These are phyloP conservation scores for Rhodotorula kratochvilovae DNA, from an alignment of 768 basidiomycete genomes.

Conservation along the genomic window DNA sequence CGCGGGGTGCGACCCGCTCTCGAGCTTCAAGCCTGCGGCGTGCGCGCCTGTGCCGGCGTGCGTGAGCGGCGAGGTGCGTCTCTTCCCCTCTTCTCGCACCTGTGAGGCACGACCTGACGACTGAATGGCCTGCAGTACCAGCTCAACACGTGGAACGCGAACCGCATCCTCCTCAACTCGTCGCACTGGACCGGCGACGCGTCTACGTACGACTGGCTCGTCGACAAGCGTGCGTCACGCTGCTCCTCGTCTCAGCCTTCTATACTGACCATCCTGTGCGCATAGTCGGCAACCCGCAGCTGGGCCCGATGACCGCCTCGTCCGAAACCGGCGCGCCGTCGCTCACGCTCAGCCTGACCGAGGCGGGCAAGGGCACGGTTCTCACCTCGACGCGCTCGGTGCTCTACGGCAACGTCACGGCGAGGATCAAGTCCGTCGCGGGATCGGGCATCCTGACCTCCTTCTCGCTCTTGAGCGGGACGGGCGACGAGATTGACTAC, in stretches of 20 bases:
- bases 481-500: slow-evolving; percentile 26
- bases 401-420: slow-evolving; percentile 45
- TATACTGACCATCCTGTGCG: not conserved
- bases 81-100: too few relatives aligned
- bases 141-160: not conserved
- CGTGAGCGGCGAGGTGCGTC: slow-evolving; percentile 8
- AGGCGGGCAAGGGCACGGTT: slow-evolving; percentile 42
- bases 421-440: slow-evolving; percentile 39
- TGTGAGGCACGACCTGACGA: not conserved
- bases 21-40: not conserved
- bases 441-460: slow-evolving; percentile 44
- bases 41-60: slow-evolving; percentile 27
- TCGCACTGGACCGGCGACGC: slow-evolving; percentile 32
- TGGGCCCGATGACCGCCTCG: not conserved
- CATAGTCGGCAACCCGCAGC: slow-evolving; percentile 4
- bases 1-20: slow-evolving; percentile 35
- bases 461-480: slow-evolving; percentile 21
- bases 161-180: slow-evolving; percentile 15
- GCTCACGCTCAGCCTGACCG: slow-evolving; percentile 10
- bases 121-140: not conserved
- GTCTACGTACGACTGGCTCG: slow-evolving; percentile 20
- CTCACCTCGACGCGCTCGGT: slow-evolving; percentile 46
- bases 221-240: slow-evolving; percentile 23
- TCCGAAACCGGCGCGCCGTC: not conserved
- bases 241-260: not conserved